These are phyloP conservation scores for Colletotrichum sp. DNA, from an alignment of 2,329 filamentous ascomycete species.

Conservation along the genomic window DNA sequence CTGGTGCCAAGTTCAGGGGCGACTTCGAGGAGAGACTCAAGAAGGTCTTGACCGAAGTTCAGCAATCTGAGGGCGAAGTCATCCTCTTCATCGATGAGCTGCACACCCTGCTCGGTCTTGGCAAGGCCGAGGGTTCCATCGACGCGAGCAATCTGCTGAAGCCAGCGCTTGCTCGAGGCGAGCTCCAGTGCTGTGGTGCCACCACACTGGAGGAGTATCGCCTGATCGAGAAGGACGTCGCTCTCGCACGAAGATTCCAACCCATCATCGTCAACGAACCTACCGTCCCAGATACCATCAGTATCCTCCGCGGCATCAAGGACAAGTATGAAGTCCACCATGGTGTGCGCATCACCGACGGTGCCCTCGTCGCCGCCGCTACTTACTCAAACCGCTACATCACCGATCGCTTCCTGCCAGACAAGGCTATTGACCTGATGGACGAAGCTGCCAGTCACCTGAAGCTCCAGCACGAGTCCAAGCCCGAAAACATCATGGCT, in stretches of 20 bases:
- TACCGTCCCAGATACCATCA: constrained; percentile 89
- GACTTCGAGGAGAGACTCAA: constrained; percentile 97
- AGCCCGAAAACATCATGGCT: constrained; percentile 91
- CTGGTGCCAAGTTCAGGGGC: constrained; percentile 92
- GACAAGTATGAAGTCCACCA: constrained; percentile 98
- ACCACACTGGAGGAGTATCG: constrained; percentile 94
- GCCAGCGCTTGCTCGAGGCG: constrained; percentile 88
- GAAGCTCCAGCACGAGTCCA: constrained; percentile 93
- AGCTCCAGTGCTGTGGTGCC: constrained; percentile 93
- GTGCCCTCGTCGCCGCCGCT: constrained; percentile 88
- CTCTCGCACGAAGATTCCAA: constrained; percentile 89
- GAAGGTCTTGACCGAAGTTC: constrained; percentile 86
- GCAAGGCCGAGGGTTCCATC: constrained; percentile 94
- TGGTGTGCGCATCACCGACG: constrained; percentile 92
- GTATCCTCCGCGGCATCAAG: constrained; percentile 94
- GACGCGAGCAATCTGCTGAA: constrained; percentile 96
- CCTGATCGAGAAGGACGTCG: constrained; percentile 93
- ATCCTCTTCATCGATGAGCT: constrained; percentile 96
- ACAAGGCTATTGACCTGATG: constrained; percentile 96
- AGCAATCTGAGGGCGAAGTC: constrained; percentile 85
- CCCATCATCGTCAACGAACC: constrained; percentile 94
- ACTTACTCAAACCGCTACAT: constrained; percentile 95
- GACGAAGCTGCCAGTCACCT: constrained; percentile 93
- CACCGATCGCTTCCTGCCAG: constrained; percentile 91
- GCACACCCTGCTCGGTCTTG: constrained; percentile 87